phyloP scores from a whole-genome alignment of 2,329 filamentous ascomycete genomes.

The Graphilbum ipis-grandicollis region DNA sequence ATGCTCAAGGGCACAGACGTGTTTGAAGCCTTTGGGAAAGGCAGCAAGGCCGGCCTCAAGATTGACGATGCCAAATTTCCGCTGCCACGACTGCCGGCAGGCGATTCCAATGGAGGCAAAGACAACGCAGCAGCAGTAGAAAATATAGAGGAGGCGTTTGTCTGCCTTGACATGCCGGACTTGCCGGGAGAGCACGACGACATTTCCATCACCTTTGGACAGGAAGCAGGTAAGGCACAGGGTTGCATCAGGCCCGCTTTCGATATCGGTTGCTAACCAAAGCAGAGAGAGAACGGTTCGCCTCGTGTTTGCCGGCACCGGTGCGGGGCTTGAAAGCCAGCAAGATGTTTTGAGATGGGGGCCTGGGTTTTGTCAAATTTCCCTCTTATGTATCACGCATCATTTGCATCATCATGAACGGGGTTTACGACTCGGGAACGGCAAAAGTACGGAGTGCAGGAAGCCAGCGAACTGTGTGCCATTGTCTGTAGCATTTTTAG shows the following conservation, averaged over 20 bases:
- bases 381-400: too few relatives aligned
- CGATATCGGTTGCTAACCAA: slow-evolving; percentile 1
- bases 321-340: slow-evolving; percentile 26
- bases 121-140: slow-evolving; percentile 16
- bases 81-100: slow-evolving; percentile 44
- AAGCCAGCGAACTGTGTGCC: too few relatives aligned
- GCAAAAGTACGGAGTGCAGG: too few relatives aligned
- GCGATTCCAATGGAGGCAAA: slow-evolving; percentile 12
- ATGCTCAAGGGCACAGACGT: slow-evolving; percentile 68
- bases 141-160: slow-evolving; percentile 43
- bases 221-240: slow-evolving; percentile 53
- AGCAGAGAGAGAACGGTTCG: slow-evolving; percentile 36
- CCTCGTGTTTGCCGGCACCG: slow-evolving; percentile 34
- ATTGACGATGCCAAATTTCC: slow-evolving; percentile 86
- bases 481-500: too few relatives aligned
- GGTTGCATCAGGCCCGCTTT: too few relatives aligned
- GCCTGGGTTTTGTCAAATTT: neutral
- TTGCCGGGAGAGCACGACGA: slow-evolving; percentile 88
- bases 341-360: slow-evolving; percentile 6
- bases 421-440: too few relatives aligned
- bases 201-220: slow-evolving; percentile 71
- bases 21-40: slow-evolving; percentile 52
- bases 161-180: slow-evolving; percentile 75
- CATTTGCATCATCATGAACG: too few relatives aligned
- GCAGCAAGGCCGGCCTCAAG: slow-evolving; percentile 56